Conservation (phyloP, 805 yeast species). For the Deakozyma indianensis region DNA sequence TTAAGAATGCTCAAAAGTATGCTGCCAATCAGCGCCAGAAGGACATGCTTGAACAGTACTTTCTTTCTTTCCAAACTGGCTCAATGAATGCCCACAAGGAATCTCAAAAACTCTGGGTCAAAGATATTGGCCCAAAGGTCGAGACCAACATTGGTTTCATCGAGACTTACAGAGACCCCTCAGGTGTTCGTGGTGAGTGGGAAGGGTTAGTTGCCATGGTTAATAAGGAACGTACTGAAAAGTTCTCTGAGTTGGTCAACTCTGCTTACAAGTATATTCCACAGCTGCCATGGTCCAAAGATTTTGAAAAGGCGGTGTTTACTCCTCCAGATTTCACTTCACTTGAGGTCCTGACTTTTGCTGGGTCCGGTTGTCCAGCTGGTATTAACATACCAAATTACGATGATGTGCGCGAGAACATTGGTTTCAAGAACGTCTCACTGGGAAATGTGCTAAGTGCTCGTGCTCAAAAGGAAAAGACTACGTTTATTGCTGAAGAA, state of each 20-base stretch:
- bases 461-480: constrained; percentile 49
- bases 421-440: constrained; percentile 83
- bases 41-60: constrained; percentile 51
- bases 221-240: constrained; percentile 71
- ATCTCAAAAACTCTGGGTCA: constrained; percentile 79
- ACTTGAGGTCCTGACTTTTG: constrained; percentile 75
- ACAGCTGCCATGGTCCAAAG: constrained; percentile 62
- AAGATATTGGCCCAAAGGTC: constrained; percentile 64
- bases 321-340: constrained; percentile 90
- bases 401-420: constrained; percentile 70
- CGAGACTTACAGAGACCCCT: constrained; percentile 85
- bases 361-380: constrained; percentile 84
- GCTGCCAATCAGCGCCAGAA: constrained; percentile 64
- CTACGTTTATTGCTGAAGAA: constrained; percentile 45
- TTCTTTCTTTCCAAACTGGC: constrained; percentile 62
- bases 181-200: constrained; percentile 89
- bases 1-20: constrained; percentile 40
- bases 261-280: constrained; percentile 51
- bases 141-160: constrained; percentile 82
- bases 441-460: constrained; percentile 76
- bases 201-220: constrained; percentile 86
- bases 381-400: constrained; percentile 90
- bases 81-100: constrained; percentile 74
- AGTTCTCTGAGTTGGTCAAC: constrained; percentile 55
- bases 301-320: constrained; percentile 70